Base-by-base conservation (phyloP, 2,329 filamentous ascomycete species). In the Epichloe hybrida region DNA sequence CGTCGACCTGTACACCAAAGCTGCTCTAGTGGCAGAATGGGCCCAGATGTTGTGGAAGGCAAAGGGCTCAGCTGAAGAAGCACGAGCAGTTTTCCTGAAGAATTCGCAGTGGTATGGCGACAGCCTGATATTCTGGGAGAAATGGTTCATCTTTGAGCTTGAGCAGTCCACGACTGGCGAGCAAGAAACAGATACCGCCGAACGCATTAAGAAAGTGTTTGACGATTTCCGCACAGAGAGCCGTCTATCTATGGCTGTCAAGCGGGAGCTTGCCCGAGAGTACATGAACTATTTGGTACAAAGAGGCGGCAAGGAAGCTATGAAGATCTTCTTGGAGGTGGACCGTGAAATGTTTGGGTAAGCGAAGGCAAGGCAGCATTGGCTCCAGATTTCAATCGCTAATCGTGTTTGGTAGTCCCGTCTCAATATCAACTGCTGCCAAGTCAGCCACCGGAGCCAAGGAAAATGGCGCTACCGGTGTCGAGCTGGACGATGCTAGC, bases 301-400 rank as follows among this genome's bases (percentile, higher is more conserved):
- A 59, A 77, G 86, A 50, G 90, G 91, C 13, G 83, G 80, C 54
- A 86, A 89, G 64, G 80, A 90, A 35, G 80, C 88, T 2, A 91
- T 94, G 71, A 88, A 89, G 67, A 84, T 90, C 59, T 95, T 90
- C 65, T 74, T 96, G 62, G 72, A 76, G 53, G 72, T 97, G 37
- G 91, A 98, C 63, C 79, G 83, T 42, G 86, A 95, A 65, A 79
- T 96, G 53, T 93, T 94, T 64, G 93, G 93, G 81, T 83, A 71
- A 67, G 80, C 61, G 13, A 20, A 43, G 13, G 13, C 8, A 6
- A 43, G 13, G 11, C 8, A 6, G 4, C 5, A 5, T 31, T n/a
- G 31, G n/a, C 43, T 41, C 38, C n/a, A 11, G 39, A 17, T 35
- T 35, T 4, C 17, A n/a, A n/a, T 4, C 20, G 38, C 51, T 54